phyloP scores from a whole-genome alignment of 805 yeast species.

The Candida broadrunensis region DNA sequence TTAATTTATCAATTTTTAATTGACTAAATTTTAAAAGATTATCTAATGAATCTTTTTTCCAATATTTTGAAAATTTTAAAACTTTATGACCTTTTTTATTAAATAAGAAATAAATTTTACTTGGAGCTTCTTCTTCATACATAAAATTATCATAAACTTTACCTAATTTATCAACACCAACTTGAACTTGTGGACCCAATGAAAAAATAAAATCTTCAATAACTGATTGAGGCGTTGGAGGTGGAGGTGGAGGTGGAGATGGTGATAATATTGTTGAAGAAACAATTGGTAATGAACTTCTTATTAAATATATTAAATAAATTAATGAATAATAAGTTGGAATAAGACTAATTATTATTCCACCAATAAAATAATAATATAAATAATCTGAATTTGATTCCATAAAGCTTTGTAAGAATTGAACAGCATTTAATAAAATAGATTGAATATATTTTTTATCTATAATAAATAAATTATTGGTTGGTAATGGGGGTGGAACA shows the following conservation, averaged over 20 bases:
- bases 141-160: slow-evolving; percentile 7
- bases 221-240: not conserved
- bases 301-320: not conserved
- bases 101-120: slow-evolving; percentile 1
- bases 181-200: not conserved
- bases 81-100: slow-evolving; percentile 1
- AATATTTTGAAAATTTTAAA: not conserved
- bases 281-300: not conserved
- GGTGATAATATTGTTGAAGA: not conserved
- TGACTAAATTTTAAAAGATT: too few species aligned
- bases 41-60: not conserved
- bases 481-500: not conserved
- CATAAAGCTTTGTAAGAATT: slow-evolving; percentile 8
- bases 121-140: slow-evolving; percentile 7
- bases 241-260: not conserved
- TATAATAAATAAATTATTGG: not conserved
- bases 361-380: slow-evolving; percentile 11
- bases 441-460: not conserved
- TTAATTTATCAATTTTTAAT: too few species aligned
- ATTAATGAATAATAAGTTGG: not conserved
- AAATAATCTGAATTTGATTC: slow-evolving; percentile 15
- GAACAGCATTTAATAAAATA: not conserved
- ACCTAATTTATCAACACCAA: slow-evolving; percentile 1
- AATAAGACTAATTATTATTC: not conserved
- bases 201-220: too few species aligned